phyloP scores from a whole-genome alignment of 345 rosid species.

The Eutrema japonicum region DNA sequence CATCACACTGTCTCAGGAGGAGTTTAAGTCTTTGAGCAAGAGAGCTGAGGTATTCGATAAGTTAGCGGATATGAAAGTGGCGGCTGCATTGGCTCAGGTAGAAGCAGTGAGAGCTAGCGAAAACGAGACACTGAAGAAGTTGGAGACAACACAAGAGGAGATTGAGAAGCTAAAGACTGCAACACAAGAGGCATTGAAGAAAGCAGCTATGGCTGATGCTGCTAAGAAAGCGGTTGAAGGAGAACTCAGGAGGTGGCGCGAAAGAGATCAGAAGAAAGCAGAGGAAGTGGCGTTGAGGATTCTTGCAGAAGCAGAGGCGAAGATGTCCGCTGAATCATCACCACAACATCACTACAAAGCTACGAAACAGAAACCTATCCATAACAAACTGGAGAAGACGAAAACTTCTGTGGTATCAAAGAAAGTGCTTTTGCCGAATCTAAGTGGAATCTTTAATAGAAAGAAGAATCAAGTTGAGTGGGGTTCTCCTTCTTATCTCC shows the following conservation, averaged over 20 bases:
- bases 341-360: slow-evolving; percentile 65
- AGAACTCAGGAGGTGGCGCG: slow-evolving; percentile 89
- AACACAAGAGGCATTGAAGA: slow-evolving; percentile 71
- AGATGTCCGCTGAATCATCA: slow-evolving; percentile 58
- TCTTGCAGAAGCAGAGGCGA: slow-evolving; percentile 64
- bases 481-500: slow-evolving; percentile 78
- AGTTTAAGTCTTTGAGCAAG: slow-evolving; percentile 70
- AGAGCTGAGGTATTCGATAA: slow-evolving; percentile 76
- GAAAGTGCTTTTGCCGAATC: slow-evolving; percentile 63
- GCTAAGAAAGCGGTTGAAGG: slow-evolving; percentile 94
- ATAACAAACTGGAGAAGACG: slow-evolving; percentile 62
- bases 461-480: slow-evolving; percentile 86
- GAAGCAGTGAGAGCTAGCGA: slow-evolving; percentile 96
- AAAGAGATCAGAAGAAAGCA: slow-evolving; percentile 88
- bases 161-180: slow-evolving; percentile 74
- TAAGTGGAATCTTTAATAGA: slow-evolving; percentile 73
- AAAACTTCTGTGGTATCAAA: slow-evolving; percentile 58
- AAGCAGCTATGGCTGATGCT: slow-evolving; percentile 95
- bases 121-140: slow-evolving; percentile 76
- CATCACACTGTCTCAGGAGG: slow-evolving; percentile 81
- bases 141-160: slow-evolving; percentile 72
- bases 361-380: slow-evolving; percentile 56
- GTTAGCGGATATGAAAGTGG: slow-evolving; percentile 91
- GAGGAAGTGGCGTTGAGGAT: slow-evolving; percentile 78
- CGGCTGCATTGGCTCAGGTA: slow-evolving; percentile 93